Evolutionary conservation across 2,329 filamentous ascomycete genomes (phyloP).

Genomic region (Colletotrichum endophyticum): DNA sequence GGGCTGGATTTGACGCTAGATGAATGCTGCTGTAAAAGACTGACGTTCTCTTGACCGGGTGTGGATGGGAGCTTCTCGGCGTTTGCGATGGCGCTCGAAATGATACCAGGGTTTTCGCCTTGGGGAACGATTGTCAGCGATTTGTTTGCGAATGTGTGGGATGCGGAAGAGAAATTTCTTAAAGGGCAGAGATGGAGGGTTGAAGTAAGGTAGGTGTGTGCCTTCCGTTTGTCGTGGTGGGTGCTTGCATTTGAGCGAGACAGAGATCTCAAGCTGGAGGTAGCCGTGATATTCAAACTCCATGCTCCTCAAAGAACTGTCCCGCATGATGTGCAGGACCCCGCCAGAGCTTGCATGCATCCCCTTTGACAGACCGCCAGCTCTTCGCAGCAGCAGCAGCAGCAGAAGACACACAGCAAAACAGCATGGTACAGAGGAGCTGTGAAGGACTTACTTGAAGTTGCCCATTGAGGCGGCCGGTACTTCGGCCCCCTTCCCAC

Average conservation of each 20-base stretch:
- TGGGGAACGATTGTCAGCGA: conserved; percentile 22
- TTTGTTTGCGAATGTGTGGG: not conserved
- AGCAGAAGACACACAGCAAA: not conserved
- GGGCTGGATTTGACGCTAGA: conserved; percentile 64
- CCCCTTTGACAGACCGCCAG: not conserved
- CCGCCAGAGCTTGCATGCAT: not conserved
- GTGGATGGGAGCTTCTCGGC: conserved; percentile 72
- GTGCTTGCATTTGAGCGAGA: not conserved
- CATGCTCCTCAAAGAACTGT: not conserved
- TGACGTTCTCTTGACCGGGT: conserved; percentile 78
- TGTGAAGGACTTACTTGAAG: conserved; percentile 46
- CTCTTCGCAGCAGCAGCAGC: not conserved
- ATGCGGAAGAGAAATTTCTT: not conserved
- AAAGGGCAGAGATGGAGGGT: not conserved
- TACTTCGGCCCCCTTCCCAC: conserved; percentile 51
- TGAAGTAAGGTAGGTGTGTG: not conserved
- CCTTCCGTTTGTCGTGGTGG: not conserved
- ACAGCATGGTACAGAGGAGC: not conserved
- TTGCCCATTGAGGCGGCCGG: conserved; percentile 49
- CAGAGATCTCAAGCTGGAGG: not conserved
- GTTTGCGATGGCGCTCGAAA: conserved; percentile 89
- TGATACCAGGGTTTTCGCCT: conserved; percentile 73
- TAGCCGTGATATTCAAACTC: not conserved
- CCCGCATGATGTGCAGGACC: not conserved
- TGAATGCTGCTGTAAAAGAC: conserved; percentile 73